phyloP scores from a whole-genome alignment of 164 flowering plant genomes.

The Macadamia integrifolia region DNA sequence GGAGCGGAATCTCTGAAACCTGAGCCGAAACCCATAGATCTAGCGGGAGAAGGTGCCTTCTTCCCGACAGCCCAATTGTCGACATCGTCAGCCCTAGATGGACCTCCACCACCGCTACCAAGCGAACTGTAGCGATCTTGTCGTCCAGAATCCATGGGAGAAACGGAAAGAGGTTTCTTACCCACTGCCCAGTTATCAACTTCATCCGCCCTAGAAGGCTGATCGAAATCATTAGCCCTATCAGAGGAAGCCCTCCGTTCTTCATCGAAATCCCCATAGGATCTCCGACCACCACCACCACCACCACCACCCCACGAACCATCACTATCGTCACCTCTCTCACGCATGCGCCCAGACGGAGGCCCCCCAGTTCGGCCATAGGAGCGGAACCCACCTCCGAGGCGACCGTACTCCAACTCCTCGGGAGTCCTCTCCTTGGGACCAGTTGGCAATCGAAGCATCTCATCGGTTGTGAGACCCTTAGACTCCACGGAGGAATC shows the following conservation, averaged over 20 bases:
- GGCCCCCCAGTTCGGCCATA: slow-evolving; percentile 36
- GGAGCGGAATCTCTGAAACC: slow-evolving; percentile 25
- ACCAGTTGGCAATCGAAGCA: slow-evolving; percentile 66
- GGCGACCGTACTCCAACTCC: slow-evolving; percentile 52
- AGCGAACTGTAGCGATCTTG: slow-evolving; percentile 32
- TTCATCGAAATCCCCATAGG: slow-evolving; percentile 65
- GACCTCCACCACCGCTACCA: slow-evolving; percentile 27
- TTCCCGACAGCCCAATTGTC: slow-evolving; percentile 68
- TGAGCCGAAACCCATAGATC: slow-evolving; percentile 29
- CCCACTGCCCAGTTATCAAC: slow-evolving; percentile 42
- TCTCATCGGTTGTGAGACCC: slow-evolving; percentile 61
- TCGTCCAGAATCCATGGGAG: slow-evolving; percentile 30
- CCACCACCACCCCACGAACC: slow-evolving; percentile 38
- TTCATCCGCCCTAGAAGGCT: slow-evolving; percentile 44
- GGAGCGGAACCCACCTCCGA: slow-evolving; percentile 61
- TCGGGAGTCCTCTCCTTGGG: slow-evolving; percentile 61
- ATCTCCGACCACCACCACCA: slow-evolving; percentile 25
- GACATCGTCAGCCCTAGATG: slow-evolving; percentile 52
- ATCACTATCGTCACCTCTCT: slow-evolving; percentile 26
- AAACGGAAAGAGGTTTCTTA: slow-evolving; percentile 27
- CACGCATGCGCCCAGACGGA: slow-evolving; percentile 22
- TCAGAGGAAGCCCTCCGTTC: slow-evolving; percentile 45
- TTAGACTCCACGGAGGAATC: slow-evolving; percentile 21
- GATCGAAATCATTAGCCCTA: slow-evolving; percentile 39
- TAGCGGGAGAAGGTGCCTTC: slow-evolving; percentile 28